Base-by-base conservation (phyloP, 495 filamentous ascomycete species). In the Xylaria intraflava region DNA sequence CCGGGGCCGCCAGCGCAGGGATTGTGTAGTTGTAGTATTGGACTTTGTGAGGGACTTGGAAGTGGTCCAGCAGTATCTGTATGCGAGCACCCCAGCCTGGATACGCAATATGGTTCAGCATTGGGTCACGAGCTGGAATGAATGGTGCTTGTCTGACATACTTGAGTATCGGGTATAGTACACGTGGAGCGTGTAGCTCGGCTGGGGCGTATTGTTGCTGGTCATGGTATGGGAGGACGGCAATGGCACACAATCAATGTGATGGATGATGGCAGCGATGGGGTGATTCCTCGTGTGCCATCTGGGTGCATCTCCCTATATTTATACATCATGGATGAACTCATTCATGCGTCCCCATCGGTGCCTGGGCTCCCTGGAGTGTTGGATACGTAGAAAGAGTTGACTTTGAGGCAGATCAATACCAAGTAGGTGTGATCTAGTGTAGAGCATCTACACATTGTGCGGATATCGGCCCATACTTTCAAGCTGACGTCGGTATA, bases 161-260 rank as follows among this genome's bases (percentile, higher is more conserved):
- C 61, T 64, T 4, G 61, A 64, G 46, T 64, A 64, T 36, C 61
- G 58, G 10, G 61, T 64, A 26, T 40, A 53, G 38, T 64, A 64
- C 30, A 58, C 55, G 41, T 64, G 42, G 19, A 64, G 52, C 30
- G 36, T 61, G 27, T 42, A 40, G 17, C 45, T 48, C 14, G 23
- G 29, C 9, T 38, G 40, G 16, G 35, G 8, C 10, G 55, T 46
- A 14, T 16, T 53, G 27, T 56, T 46, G 2, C 30, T 40, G 5
- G 51, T 44, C 58, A 64, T 64, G 16, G 33, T 41, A 22, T n/a
- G n/a, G n/a, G n/a, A n/a, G n/a, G n/a, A n/a, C n/a, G n/a, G n/a
- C n/a, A n/a, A n/a, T n/a, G n/a, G n/a, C n/a, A n/a, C n/a, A n/a
- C n/a, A n/a, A n/a, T n/a, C n/a, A 40, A 40, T 31, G 1, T 12